phyloP scores from a whole-genome alignment of 257 asterid species.

The Phtheirospermum japonicum region DNA sequence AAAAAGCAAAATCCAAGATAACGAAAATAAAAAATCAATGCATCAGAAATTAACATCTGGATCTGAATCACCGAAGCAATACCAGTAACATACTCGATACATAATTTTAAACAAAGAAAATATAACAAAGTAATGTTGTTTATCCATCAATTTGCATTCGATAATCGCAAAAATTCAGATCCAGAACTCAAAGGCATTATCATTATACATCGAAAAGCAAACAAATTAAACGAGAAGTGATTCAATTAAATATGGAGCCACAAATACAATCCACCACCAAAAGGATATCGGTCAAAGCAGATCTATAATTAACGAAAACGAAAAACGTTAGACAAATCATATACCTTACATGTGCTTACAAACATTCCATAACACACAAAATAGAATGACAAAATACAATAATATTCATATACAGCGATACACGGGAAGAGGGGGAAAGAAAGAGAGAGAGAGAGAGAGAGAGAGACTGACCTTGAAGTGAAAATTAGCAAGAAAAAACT shows the following conservation, averaged over 20 bases:
- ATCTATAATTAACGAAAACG: constrained; percentile 1
- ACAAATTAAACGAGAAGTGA: neutral
- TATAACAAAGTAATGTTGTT: neutral
- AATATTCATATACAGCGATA: neutral
- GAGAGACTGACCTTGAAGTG: constrained; percentile 11
- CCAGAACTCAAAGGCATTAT: neutral
- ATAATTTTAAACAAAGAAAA: too few species aligned
- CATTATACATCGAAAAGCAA: neutral
- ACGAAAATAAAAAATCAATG: too few species aligned
- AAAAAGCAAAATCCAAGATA: neutral
- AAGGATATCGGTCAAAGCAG: too few species aligned
- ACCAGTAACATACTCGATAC: too few species aligned
- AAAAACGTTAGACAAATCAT: neutral
- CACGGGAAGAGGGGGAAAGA: neutral
- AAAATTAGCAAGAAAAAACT: neutral
- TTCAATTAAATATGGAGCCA: neutral
- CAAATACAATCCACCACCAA: too few species aligned
- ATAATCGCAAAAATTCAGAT: neutral
- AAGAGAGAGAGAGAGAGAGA: neutral
- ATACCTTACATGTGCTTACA: neutral
- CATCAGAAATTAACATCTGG: too few species aligned
- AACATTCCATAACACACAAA: too few species aligned
- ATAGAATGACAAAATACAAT: neutral
- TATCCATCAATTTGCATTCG: too few species aligned
- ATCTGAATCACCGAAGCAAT: neutral